Base-by-base conservation (phyloP, 2,329 filamentous ascomycete species). In the Cordyceps militaris region DNA sequence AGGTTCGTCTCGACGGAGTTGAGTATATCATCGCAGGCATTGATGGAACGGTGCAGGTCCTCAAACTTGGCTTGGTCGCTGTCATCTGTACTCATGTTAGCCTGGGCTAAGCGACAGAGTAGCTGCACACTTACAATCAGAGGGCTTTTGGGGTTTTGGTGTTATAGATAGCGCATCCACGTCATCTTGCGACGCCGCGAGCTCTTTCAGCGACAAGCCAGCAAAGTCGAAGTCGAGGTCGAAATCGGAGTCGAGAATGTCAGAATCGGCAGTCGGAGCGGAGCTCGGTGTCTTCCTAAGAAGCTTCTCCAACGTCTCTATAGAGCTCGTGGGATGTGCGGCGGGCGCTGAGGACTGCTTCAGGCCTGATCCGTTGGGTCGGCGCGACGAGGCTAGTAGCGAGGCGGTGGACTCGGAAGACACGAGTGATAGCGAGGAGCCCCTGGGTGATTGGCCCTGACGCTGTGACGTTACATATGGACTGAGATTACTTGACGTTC, bases 1-100 rank as follows among this genome's bases (percentile, higher is more conserved):
- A 99, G 79, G 69, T 97, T 97, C 32, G 84, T 86, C 74, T 99
- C 93, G 56, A 99, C 94, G 0, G 92, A 96, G 71, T 86, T 89
- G 47, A 97, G 81, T 52, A 97, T 90, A 69, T 96, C 88, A 72
- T 99, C 94, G 74, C 93, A 99, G 52, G 90, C 89, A 69, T 79
- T 73, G 66, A 99, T 97, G 4, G 92, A 95, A 66, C 82, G 84
- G 72, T 97, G 94, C 43, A 99, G 79, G 58, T 95, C 91, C 71
- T 97, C 87, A 65, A 96, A 96, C 66, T 87, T 92, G 66, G 87
- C 79, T 70, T 87, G 89, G 63, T 96, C 90, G 63, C 81, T 82
- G 70, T 94, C 88, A 70, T 91, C 90, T 86, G 62, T 49, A 62
- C 40, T 3, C n/a, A 21, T n/a, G 13, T 19, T 21, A 16, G 26